Base-by-base conservation (phyloP, 139 green algal species). In the Prasinococcaceae sp. region DNA sequence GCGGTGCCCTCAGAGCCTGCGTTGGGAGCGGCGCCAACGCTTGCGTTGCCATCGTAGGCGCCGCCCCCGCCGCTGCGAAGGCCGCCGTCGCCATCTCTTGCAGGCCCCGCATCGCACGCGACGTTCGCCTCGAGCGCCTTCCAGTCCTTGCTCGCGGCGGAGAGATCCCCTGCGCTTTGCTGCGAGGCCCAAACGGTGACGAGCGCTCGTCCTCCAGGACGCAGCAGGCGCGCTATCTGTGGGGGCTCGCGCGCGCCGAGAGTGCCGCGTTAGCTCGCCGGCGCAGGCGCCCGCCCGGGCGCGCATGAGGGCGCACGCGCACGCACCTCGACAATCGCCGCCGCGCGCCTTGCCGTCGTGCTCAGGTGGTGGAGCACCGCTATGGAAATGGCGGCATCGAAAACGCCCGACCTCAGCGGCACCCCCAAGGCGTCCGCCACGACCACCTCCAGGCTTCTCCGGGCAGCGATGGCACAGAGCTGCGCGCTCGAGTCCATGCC, bases 361-460 rank as follows among this genome's bases (percentile, higher is more conserved):
- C 68, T 77, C 3, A 96, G 74, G 71, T 96, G 89, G 56, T 97
- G 89, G 64, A 97, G 65, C 41, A 99, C 92, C 0, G 92, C 92
- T 32, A 99, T 93, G 63, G 84, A 94, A 20, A 99, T 75, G 22
- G 75, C 86, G 25, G 60, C 92, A 50, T 97, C 90, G 25, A 72
- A 84, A 61, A 47, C 65, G 50, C 40, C 54, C 30, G 45, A 19
- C 10, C 79, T 70, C 52, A 85, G 82, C 0, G 92, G 86, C 25
- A 93, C 72, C 0, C 30, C 14, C 45, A 95, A 50, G 1, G 53
- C 79, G 55, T 99, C 92, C 2, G 77, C 83, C 0, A 92, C 70
- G 0, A 79, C 50, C 10, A 93, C 87, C 41, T 96, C 90, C 29
- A 58, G 60, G 9, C 58, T 50, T 35, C 50, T 27, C 40, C 58